Base-by-base conservation (phyloP, 208 protist species). In the Strigomonas oncopelti region DNA sequence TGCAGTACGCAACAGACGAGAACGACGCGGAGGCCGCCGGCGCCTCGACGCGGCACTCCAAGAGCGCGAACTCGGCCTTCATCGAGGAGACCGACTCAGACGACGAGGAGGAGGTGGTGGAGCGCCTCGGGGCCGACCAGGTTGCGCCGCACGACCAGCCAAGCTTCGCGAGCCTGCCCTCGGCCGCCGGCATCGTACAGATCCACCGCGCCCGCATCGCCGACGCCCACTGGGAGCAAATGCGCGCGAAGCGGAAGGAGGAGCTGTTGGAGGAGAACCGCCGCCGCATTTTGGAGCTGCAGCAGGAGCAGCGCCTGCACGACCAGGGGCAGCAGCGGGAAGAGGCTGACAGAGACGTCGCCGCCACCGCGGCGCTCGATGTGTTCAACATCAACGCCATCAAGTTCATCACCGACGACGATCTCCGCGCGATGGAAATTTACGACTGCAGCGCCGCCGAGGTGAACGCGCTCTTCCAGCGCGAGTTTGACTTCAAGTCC, bases 371-470 rank as follows among this genome's bases (percentile, higher is more conserved):
- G 20, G 42, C n/a, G 14, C 24, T 36, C 24, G 14, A 54, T 13
- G 48, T 48, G 55, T 61, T 5, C 13, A 20, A 48, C 52, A 34
- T 55, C 7, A 7, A 59, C 18, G 36, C 56, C 28, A 71, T 72
- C 22, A 69, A 75, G 58, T 77, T 71, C 65, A 80, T 91, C 63
- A 93, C 84, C 27, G 48, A 48, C 32, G 72, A 64, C 1, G 85
- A 95, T 68, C 75, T 95, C 13, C 32, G 58, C 8, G 55, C 56
- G 22, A 92, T 95, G 85, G 72, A 67, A 8, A 80, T 84, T 4
- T 75, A 60, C 0, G 90, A 93, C 71, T 92, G 85, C 78, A 82
- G 82, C 20, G 78, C 80, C 36, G 84, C 87, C 9, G 90, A 96
- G 76, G 74, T 96, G 8, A 96, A 94, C 72, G 78, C 77, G 22